Evolutionary conservation across 768 basidiomycete species (phyloP), one percentile per base, ranked within the genome.

Genomic region (Pleurotus ostreatus): DNA sequence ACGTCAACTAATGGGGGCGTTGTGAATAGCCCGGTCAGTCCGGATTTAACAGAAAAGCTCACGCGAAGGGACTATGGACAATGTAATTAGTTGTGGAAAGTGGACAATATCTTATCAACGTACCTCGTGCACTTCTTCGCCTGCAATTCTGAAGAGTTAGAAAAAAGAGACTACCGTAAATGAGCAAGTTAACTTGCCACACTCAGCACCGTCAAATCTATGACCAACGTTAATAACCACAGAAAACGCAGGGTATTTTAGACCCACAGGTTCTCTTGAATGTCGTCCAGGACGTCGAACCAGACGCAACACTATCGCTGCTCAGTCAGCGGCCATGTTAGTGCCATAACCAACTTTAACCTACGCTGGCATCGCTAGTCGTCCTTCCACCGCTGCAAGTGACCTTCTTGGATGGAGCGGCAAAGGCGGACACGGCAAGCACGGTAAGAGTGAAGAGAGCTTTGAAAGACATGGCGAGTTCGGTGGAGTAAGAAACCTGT

Each of bases 321-420:
- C 5, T 11, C n/a, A 51, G n/a, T 25, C 3, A 23, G 23, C 12
- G 16, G 6, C 34, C 7, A 8, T 9, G 22, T 2, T 5, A 15
- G 20, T 23, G 12, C 23, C 5, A 25, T 9, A 34, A 34, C 30
- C 8, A 34, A 34, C 8, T 9, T 11, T 11, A 11, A 48, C 57
- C 22, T 46, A 61, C 62, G 8, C 34, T 34, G 0, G 57, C 55
- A 41, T 59, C 46, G 5, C 57, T 37, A 1, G 63, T 58, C 3
- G 59, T 59, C 52, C 61, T 57, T 30, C 65, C 65, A 7, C 59
- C 54, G 55, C 58, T 61, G 55, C 65, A 66, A 9, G 54, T 56
- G 11, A 58, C 58, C n/a, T 49, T 57, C 74, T 40, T 74, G 67
- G 7, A 76, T 65, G 12, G 84, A 82, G 74, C 82, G 82, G 62